phyloP scores from a whole-genome alignment of 73 alveolate genomes.

The Paramecium bursaria region DNA sequence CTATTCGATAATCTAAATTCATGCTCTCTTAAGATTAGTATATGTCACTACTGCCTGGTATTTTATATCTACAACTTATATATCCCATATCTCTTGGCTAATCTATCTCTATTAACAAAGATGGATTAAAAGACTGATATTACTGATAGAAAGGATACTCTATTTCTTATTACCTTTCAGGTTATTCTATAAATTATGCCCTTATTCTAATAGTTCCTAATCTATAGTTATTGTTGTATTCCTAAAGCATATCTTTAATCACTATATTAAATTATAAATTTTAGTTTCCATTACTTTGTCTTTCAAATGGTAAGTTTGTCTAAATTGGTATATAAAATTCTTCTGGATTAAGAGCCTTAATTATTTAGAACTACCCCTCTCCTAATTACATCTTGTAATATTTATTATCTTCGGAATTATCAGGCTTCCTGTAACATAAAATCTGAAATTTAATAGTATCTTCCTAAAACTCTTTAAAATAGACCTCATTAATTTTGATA shows the following conservation, averaged over 20 bases:
- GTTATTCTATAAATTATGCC: neutral
- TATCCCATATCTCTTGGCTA: neutral
- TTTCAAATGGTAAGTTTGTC: slow-evolving; percentile 48
- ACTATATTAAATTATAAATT: slow-evolving; percentile 19
- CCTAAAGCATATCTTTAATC: slow-evolving; percentile 22
- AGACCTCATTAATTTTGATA: neutral
- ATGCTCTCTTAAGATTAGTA: slow-evolving; percentile 25
- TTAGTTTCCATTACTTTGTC: neutral
- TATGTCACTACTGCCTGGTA: slow-evolving; percentile 44
- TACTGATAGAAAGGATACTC: slow-evolving; percentile 30
- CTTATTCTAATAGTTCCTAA: slow-evolving; percentile 22
- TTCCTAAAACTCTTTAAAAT: neutral
- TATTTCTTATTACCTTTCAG: neutral
- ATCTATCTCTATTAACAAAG: slow-evolving; percentile 19
- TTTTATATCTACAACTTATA: slow-evolving; percentile 37
- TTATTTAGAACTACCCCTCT: slow-evolving; percentile 17
- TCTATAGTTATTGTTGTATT: slow-evolving; percentile 2
- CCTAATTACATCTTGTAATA: slow-evolving; percentile 32
- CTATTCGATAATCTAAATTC: neutral
- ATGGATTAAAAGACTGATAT: slow-evolving; percentile 52
- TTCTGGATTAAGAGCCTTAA: slow-evolving; percentile 9
- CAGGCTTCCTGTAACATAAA: slow-evolving; percentile 50
- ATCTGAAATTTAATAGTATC: slow-evolving; percentile 9
- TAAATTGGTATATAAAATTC: slow-evolving; percentile 12
- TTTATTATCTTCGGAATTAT: slow-evolving; percentile 29